A percentile compares a stretch with the other conserved stretches of the same genome.
phyloP scores from a whole-genome alignment of 768 basidiomycete species.

The Termitomyces sp. region DNA sequence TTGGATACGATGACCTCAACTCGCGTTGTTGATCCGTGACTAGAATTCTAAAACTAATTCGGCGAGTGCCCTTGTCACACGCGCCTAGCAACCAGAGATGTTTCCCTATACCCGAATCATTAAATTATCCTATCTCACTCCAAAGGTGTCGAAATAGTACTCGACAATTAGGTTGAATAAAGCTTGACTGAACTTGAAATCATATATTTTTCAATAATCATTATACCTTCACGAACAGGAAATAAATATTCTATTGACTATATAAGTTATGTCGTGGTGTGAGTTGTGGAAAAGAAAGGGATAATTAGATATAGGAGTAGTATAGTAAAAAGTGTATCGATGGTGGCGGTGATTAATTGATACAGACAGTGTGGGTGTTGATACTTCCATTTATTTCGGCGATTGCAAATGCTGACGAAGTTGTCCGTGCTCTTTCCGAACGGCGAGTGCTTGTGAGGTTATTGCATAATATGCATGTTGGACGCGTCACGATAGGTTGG shows the following conservation, averaged over 20 bases:
- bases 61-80: too few species aligned
- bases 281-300: not conserved
- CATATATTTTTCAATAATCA: not conserved
- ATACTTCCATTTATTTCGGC: not conserved
- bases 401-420: not conserved
- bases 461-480: not conserved
- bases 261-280: not conserved
- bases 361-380: constrained; percentile 17
- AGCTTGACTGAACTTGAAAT: not conserved
- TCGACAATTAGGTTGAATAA: not conserved
- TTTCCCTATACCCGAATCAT: too few species aligned
- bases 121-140: not conserved
- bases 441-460: not conserved
- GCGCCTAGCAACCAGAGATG: too few species aligned
- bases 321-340: not conserved
- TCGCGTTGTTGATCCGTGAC: too few species aligned
- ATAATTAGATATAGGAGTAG: constrained; percentile 1
- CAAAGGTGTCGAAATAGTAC: not conserved
- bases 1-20: not conserved
- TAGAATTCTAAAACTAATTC: too few species aligned
- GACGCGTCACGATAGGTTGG: constrained; percentile 3
- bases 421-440: not conserved
- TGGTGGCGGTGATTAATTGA: constrained; percentile 13
- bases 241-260: not conserved
- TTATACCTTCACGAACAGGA: not conserved